phyloP scores from a whole-genome alignment of 2,329 filamentous ascomycete genomes.

The Teratosphaeria gauchensis region DNA sequence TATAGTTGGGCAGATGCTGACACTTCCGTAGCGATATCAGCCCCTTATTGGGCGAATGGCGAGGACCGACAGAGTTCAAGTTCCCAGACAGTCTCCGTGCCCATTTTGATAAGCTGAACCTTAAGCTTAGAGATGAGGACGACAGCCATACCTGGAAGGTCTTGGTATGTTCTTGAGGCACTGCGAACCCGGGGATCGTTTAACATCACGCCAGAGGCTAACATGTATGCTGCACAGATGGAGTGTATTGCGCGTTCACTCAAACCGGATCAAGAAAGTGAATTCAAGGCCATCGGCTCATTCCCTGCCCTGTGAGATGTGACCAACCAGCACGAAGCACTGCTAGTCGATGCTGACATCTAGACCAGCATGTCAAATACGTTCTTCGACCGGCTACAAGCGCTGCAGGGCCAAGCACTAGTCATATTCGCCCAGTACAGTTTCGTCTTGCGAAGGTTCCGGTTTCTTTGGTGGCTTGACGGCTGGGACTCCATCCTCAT shows the following conservation, averaged over 20 bases:
- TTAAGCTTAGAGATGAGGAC: background rate
- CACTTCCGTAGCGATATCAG: background rate
- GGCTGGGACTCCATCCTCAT: constrained; percentile 14
- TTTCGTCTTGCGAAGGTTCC: constrained; percentile 10
- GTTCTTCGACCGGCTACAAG: constrained; percentile 12
- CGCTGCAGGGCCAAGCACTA: constrained; percentile 12
- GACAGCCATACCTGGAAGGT: background rate
- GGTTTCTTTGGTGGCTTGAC: constrained; percentile 16
- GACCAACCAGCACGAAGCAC: background rate
- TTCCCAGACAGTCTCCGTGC: background rate
- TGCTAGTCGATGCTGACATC: background rate
- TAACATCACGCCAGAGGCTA: background rate
- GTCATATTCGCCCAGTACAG: constrained; percentile 13
- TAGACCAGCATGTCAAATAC: constrained; percentile 9
- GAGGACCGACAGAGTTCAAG: background rate
- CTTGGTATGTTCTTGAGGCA: background rate
- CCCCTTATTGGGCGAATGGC: background rate
- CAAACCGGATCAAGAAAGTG: constrained; percentile 3
- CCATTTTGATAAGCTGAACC: background rate
- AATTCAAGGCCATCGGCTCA: constrained; percentile 13
- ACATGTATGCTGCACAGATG: background rate
- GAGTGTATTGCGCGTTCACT: constrained; percentile 8
- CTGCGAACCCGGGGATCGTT: background rate
- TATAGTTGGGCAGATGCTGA: background rate
- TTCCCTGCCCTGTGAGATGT: constrained; percentile 13